Conservation (phyloP, 2,329 filamentous ascomycete species). For the Mycosphaerella arachidis region DNA sequence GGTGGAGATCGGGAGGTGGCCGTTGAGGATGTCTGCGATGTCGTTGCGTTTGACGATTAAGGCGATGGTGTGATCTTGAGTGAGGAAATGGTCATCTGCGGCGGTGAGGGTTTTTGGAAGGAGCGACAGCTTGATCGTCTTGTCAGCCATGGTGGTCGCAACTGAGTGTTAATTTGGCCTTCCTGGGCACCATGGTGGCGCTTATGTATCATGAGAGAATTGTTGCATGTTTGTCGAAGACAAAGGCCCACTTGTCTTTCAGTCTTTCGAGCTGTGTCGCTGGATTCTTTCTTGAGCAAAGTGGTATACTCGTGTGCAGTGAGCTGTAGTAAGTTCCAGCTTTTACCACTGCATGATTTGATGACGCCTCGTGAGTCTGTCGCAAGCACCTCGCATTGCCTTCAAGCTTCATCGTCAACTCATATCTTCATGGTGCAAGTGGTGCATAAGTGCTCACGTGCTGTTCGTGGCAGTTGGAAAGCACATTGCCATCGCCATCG, state of each 20-base stretch:
- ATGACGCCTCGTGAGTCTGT: no score
- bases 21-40: neutral
- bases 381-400: no score
- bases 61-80: neutral
- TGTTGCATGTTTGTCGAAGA: neutral
- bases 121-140: neutral
- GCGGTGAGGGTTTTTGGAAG: neutral
- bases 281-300: neutral
- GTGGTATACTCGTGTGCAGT: neutral
- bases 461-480: no score
- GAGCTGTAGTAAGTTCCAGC: no score
- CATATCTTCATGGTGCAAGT: no score
- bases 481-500: neutral
- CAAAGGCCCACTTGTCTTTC: neutral
- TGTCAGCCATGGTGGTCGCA: neutral
- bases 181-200: no score
- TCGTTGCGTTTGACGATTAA: neutral
- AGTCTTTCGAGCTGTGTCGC: neutral
- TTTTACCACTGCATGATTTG: no score
- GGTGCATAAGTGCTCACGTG: no score
- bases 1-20: neutral
- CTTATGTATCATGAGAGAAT: neutral
- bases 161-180: neutral
- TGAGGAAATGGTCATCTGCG: no score
- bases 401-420: no score